Conservation (phyloP, 805 yeast species). For the Ogataea dorogensis region DNA sequence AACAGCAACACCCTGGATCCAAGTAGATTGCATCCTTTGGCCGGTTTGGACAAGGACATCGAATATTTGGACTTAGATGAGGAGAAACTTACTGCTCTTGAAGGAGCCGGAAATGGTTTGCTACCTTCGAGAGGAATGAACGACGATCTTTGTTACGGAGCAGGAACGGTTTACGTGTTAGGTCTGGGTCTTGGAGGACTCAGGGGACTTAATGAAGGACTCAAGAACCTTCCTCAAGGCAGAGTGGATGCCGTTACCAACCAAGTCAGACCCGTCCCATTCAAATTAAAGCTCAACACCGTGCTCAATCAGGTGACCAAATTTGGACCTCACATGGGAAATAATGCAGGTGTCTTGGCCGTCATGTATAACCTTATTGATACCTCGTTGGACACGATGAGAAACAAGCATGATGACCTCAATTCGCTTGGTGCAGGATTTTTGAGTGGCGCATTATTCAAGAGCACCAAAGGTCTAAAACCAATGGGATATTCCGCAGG, state of each 20-base stretch:
- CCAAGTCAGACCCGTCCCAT: slow-evolving; percentile 56
- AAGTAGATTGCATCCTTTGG: slow-evolving; percentile 80
- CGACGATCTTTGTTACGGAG: slow-evolving; percentile 96
- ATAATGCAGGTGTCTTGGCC: slow-evolving; percentile 92
- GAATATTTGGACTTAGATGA: slow-evolving; percentile 90
- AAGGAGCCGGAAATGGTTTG: slow-evolving; percentile 79
- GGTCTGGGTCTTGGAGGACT: slow-evolving; percentile 90
- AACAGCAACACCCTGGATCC: slow-evolving; percentile 65
- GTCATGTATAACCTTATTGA: slow-evolving; percentile 83
- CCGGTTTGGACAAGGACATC: slow-evolving; percentile 85
- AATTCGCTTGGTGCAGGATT: slow-evolving; percentile 91
- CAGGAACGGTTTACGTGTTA: slow-evolving; percentile 87
- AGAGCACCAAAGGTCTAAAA: slow-evolving; percentile 76
- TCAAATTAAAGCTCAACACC: slow-evolving; percentile 83
- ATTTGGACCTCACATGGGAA: slow-evolving; percentile 95
- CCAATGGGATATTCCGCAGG: slow-evolving; percentile 88
- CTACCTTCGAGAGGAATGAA: slow-evolving; percentile 97
- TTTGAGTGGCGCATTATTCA: slow-evolving; percentile 86
- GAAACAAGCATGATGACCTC: slow-evolving; percentile 85
- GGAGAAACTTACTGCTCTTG: slow-evolving; percentile 70
- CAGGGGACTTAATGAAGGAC: slow-evolving; percentile 84
- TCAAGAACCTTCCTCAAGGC: slow-evolving; percentile 61
- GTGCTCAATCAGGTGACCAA: slow-evolving; percentile 88
- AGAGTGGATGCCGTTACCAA: slow-evolving; percentile 62
- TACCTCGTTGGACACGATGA: slow-evolving; percentile 69